Evolutionary conservation across 768 basidiomycete species (phyloP).

Genomic region (Boletus vinaceobasis): DNA sequence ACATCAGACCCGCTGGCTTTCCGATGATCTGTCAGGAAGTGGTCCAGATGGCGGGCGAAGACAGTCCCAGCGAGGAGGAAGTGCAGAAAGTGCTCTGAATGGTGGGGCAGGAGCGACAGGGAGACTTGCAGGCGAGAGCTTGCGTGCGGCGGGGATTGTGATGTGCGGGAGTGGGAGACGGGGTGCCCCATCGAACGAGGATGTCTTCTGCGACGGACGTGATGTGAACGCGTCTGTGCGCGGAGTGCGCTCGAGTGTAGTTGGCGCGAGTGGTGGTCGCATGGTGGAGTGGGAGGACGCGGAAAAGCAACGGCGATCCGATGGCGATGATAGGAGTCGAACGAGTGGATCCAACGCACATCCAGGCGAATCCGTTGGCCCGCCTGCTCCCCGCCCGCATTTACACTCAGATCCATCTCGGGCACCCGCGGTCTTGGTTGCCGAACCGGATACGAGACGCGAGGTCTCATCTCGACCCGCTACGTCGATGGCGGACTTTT

Average conservation of each 20-base stretch:
- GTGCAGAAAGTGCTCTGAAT: constrained; percentile 62
- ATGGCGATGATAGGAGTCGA: constrained; percentile 21
- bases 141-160: constrained; percentile 68
- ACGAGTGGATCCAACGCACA: constrained; percentile 23
- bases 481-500: constrained; percentile 56
- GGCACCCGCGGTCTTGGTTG: constrained; percentile 8
- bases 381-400: constrained; percentile 19
- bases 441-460: constrained; percentile 21
- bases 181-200: constrained; percentile 30
- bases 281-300: constrained; percentile 26
- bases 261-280: constrained; percentile 6
- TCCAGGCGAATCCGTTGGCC: constrained; percentile 14
- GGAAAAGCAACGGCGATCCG: constrained; percentile 17
- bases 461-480: constrained; percentile 37
- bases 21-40: constrained; percentile 42
- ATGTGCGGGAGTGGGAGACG: constrained; percentile 32
- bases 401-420: constrained; percentile 27
- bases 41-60: constrained; percentile 39
- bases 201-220: constrained; percentile 33
- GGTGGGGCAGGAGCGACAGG: constrained; percentile 41
- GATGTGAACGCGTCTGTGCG: constrained; percentile 18
- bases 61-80: constrained; percentile 61
- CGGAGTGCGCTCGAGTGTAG: constrained; percentile 12
- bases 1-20: constrained; percentile 53
- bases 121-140: constrained; percentile 60